phyloP scores from a whole-genome alignment of 768 basidiomycete species.

The Podaxis rugospora region DNA sequence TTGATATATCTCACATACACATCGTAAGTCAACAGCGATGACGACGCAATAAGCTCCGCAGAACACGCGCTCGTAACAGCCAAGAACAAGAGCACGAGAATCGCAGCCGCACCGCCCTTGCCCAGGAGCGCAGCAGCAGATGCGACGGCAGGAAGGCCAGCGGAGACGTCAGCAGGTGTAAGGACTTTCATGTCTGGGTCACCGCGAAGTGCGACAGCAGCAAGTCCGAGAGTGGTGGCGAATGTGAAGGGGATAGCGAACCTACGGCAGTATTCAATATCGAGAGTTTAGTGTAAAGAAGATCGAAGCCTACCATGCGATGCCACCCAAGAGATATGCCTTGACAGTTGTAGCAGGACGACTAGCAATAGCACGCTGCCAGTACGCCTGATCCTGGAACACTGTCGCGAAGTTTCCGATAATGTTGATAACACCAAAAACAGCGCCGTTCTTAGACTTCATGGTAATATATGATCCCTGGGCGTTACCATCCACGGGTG shows the following conservation, averaged over 20 bases:
- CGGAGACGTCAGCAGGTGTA: constrained; percentile 65
- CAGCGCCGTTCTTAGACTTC: constrained; percentile 69
- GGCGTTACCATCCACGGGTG: constrained; percentile 78
- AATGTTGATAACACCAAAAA: constrained; percentile 86
- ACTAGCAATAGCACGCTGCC: constrained; percentile 89
- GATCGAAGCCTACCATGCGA: constrained; percentile 61
- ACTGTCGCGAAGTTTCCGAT: constrained; percentile 74
- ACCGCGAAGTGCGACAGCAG: constrained; percentile 75
- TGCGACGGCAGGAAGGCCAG: constrained; percentile 84
- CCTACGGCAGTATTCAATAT: constrained; percentile 27
- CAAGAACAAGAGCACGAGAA: constrained; percentile 81
- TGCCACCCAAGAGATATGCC: constrained; percentile 84
- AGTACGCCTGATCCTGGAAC: constrained; percentile 73
- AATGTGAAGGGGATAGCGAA: constrained; percentile 86
- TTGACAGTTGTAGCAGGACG: constrained; percentile 83
- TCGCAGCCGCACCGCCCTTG: constrained; percentile 69
- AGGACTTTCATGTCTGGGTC: constrained; percentile 49
- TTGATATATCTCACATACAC: constrained; percentile 86
- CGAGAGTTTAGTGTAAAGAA: neutral
- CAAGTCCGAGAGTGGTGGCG: constrained; percentile 83
- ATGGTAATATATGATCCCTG: constrained; percentile 84
- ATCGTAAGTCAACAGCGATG: constrained; percentile 79
- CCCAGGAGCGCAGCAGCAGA: constrained; percentile 82
- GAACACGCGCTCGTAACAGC: constrained; percentile 75
- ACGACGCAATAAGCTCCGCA: constrained; percentile 91